Base-by-base conservation (phyloP, 169 alveolate genomes). In the Plasmodium chabaudi region DNA sequence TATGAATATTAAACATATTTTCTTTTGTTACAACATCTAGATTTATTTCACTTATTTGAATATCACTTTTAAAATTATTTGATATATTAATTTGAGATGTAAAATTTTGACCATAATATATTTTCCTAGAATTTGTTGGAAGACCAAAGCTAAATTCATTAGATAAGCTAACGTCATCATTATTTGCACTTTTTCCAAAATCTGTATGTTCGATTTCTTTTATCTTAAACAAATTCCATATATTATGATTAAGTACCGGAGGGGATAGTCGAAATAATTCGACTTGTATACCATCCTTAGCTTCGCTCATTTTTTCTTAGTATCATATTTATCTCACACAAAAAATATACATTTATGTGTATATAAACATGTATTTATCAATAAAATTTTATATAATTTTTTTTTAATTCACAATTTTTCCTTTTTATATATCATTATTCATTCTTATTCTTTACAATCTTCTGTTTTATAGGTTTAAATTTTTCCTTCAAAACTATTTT, bases 211-310 rank as follows among this genome's bases (percentile, higher is more conserved):
- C 67, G 17, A 77, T 68, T 63, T 77, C 77, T 15, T 27, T 49
- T 25, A 77, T 77, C 10, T 77, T 77, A 68, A 77, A 77, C 5
- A 77, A 42, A 59, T 77, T 77, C 88, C 88, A 77, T 21, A 77
- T 77, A 57, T 77, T 77, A 17, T 63, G 65, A 46, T 57, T 64
- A 19, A 77, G 46, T 0, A 46, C 47, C 5, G 88, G 88, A 7
- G 88, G 88, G 12, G 46, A 49, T 46, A 77, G 59, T n/a, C 88
- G 88, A 46, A 77, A 63, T 57, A 77, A 51, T 25, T 77, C 88
- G 47, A 77, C 57, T 65, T 77, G 63, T 46, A 77, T 67, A 9
- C 88, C 88, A 15, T 77, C 88, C 75, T 77, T 77, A 19, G n/a
- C 17, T 23, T 77, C 88, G 65, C 51, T 77, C 88, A 77, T 77